Evolutionary conservation across 768 basidiomycete genomes (phyloP).

Genomic region (Naganishia vaughanmartiniae): DNA sequence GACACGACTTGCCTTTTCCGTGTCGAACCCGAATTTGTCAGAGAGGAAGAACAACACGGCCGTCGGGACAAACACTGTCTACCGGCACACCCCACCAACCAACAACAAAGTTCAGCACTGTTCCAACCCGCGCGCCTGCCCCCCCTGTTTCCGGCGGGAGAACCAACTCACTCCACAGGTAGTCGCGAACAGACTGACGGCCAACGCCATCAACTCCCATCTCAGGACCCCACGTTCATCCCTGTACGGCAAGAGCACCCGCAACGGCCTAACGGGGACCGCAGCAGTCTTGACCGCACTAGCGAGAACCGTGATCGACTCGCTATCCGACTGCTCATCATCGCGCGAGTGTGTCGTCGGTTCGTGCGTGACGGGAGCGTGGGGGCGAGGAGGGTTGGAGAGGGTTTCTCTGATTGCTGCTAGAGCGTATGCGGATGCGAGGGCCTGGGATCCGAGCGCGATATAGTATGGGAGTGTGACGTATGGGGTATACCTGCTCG

Average conservation of each 20-base stretch:
- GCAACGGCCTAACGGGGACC: slow-evolving; percentile 40
- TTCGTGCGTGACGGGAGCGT: not conserved
- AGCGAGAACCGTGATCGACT: slow-evolving; percentile 24
- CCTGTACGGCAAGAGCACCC: slow-evolving; percentile 38
- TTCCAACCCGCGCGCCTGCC: too few relatives aligned
- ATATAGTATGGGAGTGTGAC: slow-evolving; percentile 42
- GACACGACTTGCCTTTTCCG: slow-evolving; percentile 37
- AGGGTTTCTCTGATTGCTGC: slow-evolving; percentile 40
- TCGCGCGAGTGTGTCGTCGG: not conserved
- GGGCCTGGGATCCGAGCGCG: slow-evolving; percentile 38
- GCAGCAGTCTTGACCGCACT: slow-evolving; percentile 34
- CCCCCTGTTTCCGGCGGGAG: too few relatives aligned
- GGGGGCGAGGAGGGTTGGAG: not conserved
- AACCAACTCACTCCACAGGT: slow-evolving; percentile 43
- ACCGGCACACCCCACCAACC: not conserved
- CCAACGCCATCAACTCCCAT: slow-evolving; percentile 42
- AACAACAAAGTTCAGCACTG: not conserved
- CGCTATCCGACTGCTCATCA: not conserved
- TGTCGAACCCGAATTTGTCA: slow-evolving; percentile 44
- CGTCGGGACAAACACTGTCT: slow-evolving; percentile 46
- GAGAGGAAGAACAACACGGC: slow-evolving; percentile 42
- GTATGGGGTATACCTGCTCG: slow-evolving; percentile 39
- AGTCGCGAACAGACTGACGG: slow-evolving; percentile 40
- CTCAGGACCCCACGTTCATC: slow-evolving; percentile 35
- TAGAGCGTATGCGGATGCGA: slow-evolving; percentile 38